Evolutionary conservation across 2,329 filamentous ascomycete genomes (phyloP), one percentile per base, ranked within the genome.

Genomic region (Talaromyces sp.): DNA sequence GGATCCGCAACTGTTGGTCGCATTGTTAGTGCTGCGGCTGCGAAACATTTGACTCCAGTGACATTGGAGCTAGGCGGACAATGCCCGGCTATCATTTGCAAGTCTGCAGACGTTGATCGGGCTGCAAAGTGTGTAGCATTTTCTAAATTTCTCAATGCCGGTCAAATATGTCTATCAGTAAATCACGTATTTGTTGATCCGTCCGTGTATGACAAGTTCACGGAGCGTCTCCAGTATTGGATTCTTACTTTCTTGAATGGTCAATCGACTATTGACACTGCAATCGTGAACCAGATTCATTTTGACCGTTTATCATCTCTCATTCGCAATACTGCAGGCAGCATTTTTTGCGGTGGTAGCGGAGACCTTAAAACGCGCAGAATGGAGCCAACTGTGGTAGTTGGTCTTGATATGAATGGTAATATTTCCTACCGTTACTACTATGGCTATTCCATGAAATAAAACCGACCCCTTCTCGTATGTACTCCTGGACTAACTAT

Each of bases 111-210:
- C 67, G 64, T 83, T 1, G 76, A 81, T 43, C 70, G 78, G 3
- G 75, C 80, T 0, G 81, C 81, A 1, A 81, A 79, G 65, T 73
- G 80, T 19, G 78, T 84, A 37, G 77, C 79, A 1, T 74, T 70
- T 54, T 72, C 75, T 37, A 84, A 84, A 69, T 79, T 79, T 62
- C 64, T 75, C 5, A 80, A 82, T 62, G 75, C 77, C 0, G 82
- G 81, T 6, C 79, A 81, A 73, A 74, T 80, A 50, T 80, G 79
- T 65, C 65, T 80, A 11, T 70, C 70, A 6, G 75, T 77, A 1
- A 83, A 83, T 68, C 80, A 83, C 67, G 75, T 82, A 11, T 77
- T 83, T 47, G 80, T 77, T 1, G 75, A 83, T 57, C 78, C 79
- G 0, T 67, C 66, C 6, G 67, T 84, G 5, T 71, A 76, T 60